Percentiles rank a stretch among this genome's conserved stretches.
These are phyloP conservation scores for Pseudopithomyces maydicus DNA, from an alignment of 2,329 filamentous ascomycete species.

Conservation along the genomic window DNA sequence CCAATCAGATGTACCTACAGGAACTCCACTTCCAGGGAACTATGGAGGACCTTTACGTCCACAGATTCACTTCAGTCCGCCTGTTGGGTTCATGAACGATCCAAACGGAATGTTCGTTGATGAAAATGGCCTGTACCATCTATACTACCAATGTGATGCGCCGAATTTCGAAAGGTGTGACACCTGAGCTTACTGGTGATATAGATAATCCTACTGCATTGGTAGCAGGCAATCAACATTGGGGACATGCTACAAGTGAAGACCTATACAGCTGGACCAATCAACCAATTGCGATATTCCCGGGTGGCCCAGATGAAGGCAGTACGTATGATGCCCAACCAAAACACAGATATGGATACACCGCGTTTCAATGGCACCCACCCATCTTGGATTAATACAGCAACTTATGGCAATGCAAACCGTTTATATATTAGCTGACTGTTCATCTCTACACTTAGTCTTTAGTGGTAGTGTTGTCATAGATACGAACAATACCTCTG, in stretches of 20 bases:
- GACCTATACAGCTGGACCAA: constrained; percentile 70
- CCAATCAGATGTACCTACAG: constrained; percentile 32
- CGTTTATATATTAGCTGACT: too few relatives aligned
- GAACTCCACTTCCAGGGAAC: constrained; percentile 46
- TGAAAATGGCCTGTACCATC: constrained; percentile 62
- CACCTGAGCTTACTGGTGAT: constrained; percentile 1
- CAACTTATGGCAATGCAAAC: too few relatives aligned
- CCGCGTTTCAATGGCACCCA: too few relatives aligned
- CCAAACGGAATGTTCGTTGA: constrained; percentile 69
- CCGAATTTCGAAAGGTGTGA: background rate
- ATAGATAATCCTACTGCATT: constrained; percentile 56
- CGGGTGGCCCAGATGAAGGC: constrained; percentile 58
- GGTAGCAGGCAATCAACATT: constrained; percentile 65
- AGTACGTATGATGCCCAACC: constrained; percentile 28
- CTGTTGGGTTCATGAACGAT: constrained; percentile 61
- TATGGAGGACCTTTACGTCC: constrained; percentile 52
- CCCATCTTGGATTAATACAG: too few relatives aligned
- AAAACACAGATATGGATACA: too few relatives aligned
- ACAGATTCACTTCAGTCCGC: constrained; percentile 62
- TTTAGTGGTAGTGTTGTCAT: constrained; percentile 63
- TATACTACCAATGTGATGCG: constrained; percentile 66
- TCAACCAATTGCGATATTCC: constrained; percentile 66
- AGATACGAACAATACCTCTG: constrained; percentile 68
- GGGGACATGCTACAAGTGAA: constrained; percentile 68
- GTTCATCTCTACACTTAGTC: constrained; percentile 15